Conservation (phyloP, 495 filamentous ascomycete genomes). For the Trichodelitschia bisporula region DNA sequence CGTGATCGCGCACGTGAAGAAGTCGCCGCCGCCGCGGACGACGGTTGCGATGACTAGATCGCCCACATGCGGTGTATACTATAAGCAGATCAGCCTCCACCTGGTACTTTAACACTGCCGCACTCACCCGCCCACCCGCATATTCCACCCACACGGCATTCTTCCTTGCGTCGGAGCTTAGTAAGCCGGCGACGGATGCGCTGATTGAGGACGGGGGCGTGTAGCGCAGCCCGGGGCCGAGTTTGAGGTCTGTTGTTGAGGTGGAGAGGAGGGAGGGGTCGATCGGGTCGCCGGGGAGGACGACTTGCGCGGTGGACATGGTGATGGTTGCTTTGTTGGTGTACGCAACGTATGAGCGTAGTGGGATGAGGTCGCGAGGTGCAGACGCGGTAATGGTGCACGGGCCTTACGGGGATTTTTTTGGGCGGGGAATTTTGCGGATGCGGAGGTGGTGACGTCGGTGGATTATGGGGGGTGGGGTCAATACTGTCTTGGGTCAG, state of each 20-base stretch:
- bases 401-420: too few relatives aligned
- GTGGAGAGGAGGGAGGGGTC: constrained; percentile 30
- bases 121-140: constrained; percentile 35
- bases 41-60: constrained; percentile 76
- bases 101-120: too few relatives aligned
- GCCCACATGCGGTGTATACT: constrained; percentile 54
- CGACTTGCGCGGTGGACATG: constrained; percentile 20
- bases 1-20: constrained; percentile 45
- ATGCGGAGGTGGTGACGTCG: too few relatives aligned
- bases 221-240: constrained; percentile 67
- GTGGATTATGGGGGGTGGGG: too few relatives aligned
- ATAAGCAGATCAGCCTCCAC: constrained; percentile 1
- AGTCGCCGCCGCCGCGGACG: constrained; percentile 45
- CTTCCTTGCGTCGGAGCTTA: constrained; percentile 51
- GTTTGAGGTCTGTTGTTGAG: constrained; percentile 39
- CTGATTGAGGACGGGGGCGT: constrained; percentile 43
- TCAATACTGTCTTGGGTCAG: too few relatives aligned
- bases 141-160: constrained; percentile 59
- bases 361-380: too few relatives aligned
- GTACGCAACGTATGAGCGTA: too few relatives aligned
- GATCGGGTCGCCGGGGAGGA: constrained; percentile 62
- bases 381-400: too few relatives aligned
- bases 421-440: too few relatives aligned
- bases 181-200: constrained; percentile 53
- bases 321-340: constrained; percentile 3